Evolutionary conservation across 306 rosid genomes (phyloP).

Genomic region (Cucumis sativus): Cucumber_9930_V3 NC_026660.2:9460501-9461000

Average conservation of each 20-base stretch:
- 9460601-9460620: no score
- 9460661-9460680: constrained; percentile 78
- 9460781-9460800: constrained; percentile 74
- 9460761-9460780: constrained; percentile 44
- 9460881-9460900: constrained; percentile 53
- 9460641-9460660: no score
- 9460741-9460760: constrained; percentile 55
- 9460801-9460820: constrained; percentile 76
- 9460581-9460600: no score
- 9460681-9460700: constrained; percentile 40
- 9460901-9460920: constrained; percentile 48
- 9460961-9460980: constrained; percentile 37
- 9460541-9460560: no score
- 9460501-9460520: no score
- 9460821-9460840: constrained; percentile 85
- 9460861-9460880: constrained; percentile 83
- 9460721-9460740: constrained; percentile 66
- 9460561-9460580: no score
- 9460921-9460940: constrained; percentile 82
- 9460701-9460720: constrained; percentile 51
- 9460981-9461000: constrained; percentile 62
- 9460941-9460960: constrained; percentile 33
- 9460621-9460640: no score
- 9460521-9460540: no score
- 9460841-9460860: constrained; percentile 74